phyloP scores from a whole-genome alignment of 805 yeast species.

The Deakozyma indianensis region DNA sequence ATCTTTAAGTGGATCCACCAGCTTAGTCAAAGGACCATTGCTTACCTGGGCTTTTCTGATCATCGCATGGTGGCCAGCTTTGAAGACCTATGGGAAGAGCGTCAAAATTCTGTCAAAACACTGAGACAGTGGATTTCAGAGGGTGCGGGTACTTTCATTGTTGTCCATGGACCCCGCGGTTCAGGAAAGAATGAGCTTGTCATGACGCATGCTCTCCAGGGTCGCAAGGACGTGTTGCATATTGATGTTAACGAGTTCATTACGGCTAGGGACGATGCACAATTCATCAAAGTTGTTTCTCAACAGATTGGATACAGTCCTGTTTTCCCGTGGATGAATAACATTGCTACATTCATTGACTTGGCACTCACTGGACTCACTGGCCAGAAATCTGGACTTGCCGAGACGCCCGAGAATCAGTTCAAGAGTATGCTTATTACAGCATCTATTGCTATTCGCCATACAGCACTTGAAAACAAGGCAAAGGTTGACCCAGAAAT shows the following conservation, averaged over 20 bases:
- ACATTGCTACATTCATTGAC: slow-evolving; percentile 65
- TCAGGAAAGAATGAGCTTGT: slow-evolving; percentile 83
- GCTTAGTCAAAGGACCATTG: background rate
- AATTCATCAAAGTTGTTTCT: slow-evolving; percentile 54
- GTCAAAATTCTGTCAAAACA: slow-evolving; percentile 53
- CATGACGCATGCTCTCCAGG: slow-evolving; percentile 46
- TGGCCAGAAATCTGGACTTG: slow-evolving; percentile 41
- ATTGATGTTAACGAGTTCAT: slow-evolving; percentile 68
- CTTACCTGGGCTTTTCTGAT: background rate
- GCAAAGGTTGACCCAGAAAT: slow-evolving; percentile 12
- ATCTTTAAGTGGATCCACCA: background rate
- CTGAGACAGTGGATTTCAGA: slow-evolving; percentile 71
- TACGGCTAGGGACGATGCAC: slow-evolving; percentile 61
- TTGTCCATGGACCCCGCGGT: slow-evolving; percentile 87
- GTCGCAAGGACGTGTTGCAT: slow-evolving; percentile 45
- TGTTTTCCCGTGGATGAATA: slow-evolving; percentile 82
- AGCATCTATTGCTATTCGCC: slow-evolving; percentile 44
- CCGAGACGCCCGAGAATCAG: slow-evolving; percentile 15
- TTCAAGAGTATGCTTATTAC: slow-evolving; percentile 16
- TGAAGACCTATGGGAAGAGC: slow-evolving; percentile 48
- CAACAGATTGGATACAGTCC: slow-evolving; percentile 82
- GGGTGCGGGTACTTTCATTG: slow-evolving; percentile 78
- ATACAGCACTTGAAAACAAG: slow-evolving; percentile 31
- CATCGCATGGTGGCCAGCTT: background rate
- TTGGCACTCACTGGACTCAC: slow-evolving; percentile 79